Percentiles rank a stretch among this genome's conserved stretches.
These are phyloP conservation scores for Suillus hirtellus DNA, from an alignment of 768 basidiomycete species.

Conservation along the genomic window DNA sequence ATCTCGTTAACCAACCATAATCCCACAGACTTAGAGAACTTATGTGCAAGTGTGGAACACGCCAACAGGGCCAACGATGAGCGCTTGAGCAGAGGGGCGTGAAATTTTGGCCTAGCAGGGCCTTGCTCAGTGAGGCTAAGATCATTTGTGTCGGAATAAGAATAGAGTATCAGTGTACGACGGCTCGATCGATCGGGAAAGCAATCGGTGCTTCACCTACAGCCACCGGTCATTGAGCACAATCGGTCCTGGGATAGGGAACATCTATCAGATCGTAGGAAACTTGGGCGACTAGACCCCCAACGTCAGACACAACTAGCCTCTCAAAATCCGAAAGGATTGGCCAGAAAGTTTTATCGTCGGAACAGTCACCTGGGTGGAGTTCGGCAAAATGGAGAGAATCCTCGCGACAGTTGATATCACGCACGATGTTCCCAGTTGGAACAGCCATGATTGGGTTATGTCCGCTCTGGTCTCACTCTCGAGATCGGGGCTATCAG, in stretches of 20 bases:
- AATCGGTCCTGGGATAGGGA: constrained; percentile 13
- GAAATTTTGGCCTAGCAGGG: no score
- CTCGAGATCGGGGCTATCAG: background rate
- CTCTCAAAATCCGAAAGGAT: constrained; percentile 10
- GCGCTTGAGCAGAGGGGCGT: no score
- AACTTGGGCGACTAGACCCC: constrained; percentile 24
- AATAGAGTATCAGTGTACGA: no score
- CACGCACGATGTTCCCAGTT: background rate
- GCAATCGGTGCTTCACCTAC: no score
- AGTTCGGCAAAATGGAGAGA: background rate
- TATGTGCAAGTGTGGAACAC: background rate
- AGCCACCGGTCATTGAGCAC: no score
- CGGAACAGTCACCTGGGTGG: constrained; percentile 17
- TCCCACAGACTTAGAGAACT: background rate
- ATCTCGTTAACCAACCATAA: background rate
- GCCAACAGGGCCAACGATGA: background rate
- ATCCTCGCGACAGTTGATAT: background rate
- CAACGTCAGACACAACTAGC: constrained; percentile 11
- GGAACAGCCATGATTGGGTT: background rate
- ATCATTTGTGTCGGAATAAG: no score
- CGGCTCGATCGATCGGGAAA: no score
- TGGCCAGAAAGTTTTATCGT: constrained; percentile 27
- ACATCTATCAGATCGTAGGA: constrained; percentile 29
- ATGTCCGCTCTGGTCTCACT: no score
- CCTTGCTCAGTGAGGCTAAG: no score